Evolutionary conservation across 768 basidiomycete species (phyloP), one percentile per base, ranked within the genome.

Genomic region (Amanita polypyramis): DNA sequence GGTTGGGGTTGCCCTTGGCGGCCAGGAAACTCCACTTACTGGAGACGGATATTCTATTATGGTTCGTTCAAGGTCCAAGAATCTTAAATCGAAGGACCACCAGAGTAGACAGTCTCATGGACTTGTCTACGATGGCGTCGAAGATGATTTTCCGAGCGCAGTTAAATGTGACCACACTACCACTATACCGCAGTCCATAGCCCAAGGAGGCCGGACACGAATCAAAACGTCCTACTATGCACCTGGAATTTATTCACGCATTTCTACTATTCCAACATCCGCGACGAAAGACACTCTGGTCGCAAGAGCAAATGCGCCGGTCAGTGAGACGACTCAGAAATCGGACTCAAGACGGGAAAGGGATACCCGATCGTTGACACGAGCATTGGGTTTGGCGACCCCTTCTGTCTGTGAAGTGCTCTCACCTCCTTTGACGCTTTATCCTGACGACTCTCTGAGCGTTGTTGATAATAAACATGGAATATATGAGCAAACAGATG

Each of bases 381-480:
- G 64, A 29, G 66, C 66, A 11, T 54, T 70, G n/a, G 68, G 66
- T 23, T 55, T 70, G 17, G 57, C 61, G 20, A 65, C 70, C n/a
- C 68, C 67, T n/a, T 58, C 64, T 15, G 60, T 62, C 14, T 66
- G 68, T 52, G 53, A 66, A 2, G 55, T 60, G 17, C 63, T 70
- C 39, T 70, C 75, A 12, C 81, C 81, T 8, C 77, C 76, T 53
- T 76, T 76, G 10, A 82, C 80, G 6, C 55, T 85, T 48, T 82
- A 78, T 57, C 82, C 83, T 3, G 84, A 86, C 49, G 84, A 85
- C 60, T 85, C 81, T 6, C 65, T 82, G 62, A 82, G 80, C 51
- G 68, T 81, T 34, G 69, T 74, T 4, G 75, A 72, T 20, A 17
- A 41, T n/a, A 30, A 27, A 35, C 36, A 39, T 21, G 21, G 12